Conservation (phyloP, 441 rosid species). For the Croton setiger region DNA sequence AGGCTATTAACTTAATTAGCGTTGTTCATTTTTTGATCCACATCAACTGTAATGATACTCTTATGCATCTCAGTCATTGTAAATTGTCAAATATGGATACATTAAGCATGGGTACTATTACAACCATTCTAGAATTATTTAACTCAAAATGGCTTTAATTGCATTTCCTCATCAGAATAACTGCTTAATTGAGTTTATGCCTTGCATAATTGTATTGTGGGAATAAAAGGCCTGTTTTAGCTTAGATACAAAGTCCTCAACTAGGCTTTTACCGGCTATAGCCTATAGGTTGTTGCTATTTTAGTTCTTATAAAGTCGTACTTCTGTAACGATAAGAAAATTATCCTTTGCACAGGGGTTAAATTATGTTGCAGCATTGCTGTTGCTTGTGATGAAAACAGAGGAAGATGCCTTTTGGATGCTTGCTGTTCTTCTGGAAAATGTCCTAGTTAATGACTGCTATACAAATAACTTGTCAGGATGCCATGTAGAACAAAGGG, state of each 20-base stretch:
- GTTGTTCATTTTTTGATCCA: not conserved
- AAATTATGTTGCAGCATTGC: conserved; percentile 89
- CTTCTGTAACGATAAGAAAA: conserved; percentile 5
- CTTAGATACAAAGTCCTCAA: not conserved
- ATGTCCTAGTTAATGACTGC: conserved; percentile 92
- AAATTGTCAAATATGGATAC: too few relatives aligned
- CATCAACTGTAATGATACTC: not conserved
- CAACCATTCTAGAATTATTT: not conserved
- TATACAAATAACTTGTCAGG: conserved; percentile 91
- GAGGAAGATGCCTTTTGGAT: conserved; percentile 99
- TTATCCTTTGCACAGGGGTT: conserved; percentile 56
- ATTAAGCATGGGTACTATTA: not conserved
- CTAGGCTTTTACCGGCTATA: not conserved
- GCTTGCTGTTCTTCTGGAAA: conserved; percentile 92
- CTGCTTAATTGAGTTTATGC: not conserved
- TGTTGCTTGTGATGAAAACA: conserved; percentile 97
- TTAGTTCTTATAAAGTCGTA: not conserved
- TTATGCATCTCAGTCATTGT: not conserved
- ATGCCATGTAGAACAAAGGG: conserved; percentile 97
- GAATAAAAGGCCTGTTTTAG: not conserved
- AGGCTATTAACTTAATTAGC: not conserved
- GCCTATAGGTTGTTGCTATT: not conserved
- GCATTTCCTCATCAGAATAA: not conserved
- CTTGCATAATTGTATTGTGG: not conserved
- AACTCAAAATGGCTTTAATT: not conserved